Base-by-base conservation (phyloP, 1,139 yeast genomes). In the Starmera stellimalicola region DNA sequence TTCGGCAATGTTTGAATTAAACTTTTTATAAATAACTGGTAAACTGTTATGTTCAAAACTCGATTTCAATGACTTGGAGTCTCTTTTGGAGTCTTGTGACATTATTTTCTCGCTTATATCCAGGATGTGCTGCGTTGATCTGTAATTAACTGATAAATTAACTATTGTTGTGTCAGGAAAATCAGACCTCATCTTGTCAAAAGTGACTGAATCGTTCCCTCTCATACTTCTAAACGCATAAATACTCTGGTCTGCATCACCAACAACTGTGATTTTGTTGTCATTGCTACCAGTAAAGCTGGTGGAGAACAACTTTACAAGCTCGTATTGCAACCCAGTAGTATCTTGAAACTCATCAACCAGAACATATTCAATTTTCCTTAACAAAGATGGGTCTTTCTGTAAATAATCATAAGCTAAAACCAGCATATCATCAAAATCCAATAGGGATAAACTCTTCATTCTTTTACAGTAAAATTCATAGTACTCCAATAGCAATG, bases 341-440 rank as follows among this genome's bases (percentile, higher is more conserved):
- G 96, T 87, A 49, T 91, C 98, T 57, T 91, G 98, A 47, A 84
- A 91, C 54, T 91, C 98, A 56, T 91, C 98, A 3, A 91, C 85
- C 16, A 91, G 62, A 0, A 87, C 88, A 46, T 84, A 91, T 41
- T 72, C 62, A 7, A 82, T 60, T 34, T 62, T 60, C 3, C 62
- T 60, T 16, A 80, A 59, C 16, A 76, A 70, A 0, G 66, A 62
- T 4, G 70, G 63, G 36, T 59, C 53, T 16, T 51, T 47, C n/a
- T 85, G 48, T 14, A 87, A 56, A 8, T 18, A n/a, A 10, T 59
- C 52, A 40, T 65, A 60, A 25, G 87, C 69, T 34, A 64, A 59
- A 20, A 82, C 52, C 26, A 91, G 60, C 34, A 93, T 66, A 51
- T 88, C 97, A 52, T 88, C 97, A 54, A 84, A 88, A 54, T 88